phyloP scores from a whole-genome alignment of 306 rosid genomes.

The Vachellia collinsii region DNA sequence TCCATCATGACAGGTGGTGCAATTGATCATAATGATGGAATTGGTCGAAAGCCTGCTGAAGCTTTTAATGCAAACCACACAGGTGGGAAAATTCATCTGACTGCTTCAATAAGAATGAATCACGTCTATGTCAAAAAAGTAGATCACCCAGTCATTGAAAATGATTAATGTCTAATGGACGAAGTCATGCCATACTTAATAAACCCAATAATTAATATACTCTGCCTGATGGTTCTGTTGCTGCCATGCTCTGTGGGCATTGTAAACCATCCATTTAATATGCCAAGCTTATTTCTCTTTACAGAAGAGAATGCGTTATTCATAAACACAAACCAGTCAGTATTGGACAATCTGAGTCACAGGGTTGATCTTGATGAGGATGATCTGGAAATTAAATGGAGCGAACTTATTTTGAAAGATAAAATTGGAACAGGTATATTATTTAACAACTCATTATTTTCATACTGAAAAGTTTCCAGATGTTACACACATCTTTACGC shows the following conservation, averaged over 20 bases:
- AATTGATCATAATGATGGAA: conserved; percentile 29
- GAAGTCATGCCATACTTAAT: conserved; percentile 14
- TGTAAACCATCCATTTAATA: conserved; percentile 22
- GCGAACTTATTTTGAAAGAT: conserved; percentile 74
- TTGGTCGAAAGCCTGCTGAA: conserved; percentile 35
- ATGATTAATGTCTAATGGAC: background rate
- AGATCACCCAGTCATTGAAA: conserved; percentile 14
- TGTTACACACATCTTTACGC: conserved; percentile 21
- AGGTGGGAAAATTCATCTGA: conserved; percentile 37
- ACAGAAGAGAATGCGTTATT: conserved; percentile 33
- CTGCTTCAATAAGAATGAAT: conserved; percentile 39
- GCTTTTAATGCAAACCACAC: conserved; percentile 33
- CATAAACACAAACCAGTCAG: conserved; percentile 44
- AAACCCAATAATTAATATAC: conserved; percentile 22
- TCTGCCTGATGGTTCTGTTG: conserved; percentile 29
- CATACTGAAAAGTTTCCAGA: conserved; percentile 3
- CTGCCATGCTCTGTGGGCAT: conserved; percentile 5
- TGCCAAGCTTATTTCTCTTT: conserved; percentile 39
- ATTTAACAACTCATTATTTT: conserved; percentile 25
- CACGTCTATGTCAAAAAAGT: conserved; percentile 24
- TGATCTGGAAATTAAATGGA: conserved; percentile 80
- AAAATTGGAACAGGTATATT: conserved; percentile 83
- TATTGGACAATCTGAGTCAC: conserved; percentile 43
- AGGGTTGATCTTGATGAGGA: conserved; percentile 57
- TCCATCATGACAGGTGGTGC: conserved; percentile 41